phyloP scores from a whole-genome alignment of 225 moss, liverwort and hornwort species.

The Physcomitrium patens region DNA sequence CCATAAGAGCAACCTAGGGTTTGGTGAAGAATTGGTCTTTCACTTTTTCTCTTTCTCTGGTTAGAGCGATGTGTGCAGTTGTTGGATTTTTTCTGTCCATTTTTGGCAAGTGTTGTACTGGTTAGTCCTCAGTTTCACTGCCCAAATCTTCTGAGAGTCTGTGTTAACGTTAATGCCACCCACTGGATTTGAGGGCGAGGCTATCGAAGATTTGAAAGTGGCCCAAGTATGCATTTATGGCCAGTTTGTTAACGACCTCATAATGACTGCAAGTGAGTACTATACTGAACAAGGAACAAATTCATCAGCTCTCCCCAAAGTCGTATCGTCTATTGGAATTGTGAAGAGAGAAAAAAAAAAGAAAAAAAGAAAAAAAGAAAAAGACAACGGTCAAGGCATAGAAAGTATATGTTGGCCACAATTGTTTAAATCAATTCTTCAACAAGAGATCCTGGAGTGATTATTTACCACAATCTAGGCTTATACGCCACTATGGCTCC shows the following conservation, averaged over 20 bases:
- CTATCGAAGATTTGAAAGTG: no score
- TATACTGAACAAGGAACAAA: no score
- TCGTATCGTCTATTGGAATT: no score
- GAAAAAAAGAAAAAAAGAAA: no score
- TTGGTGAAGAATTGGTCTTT: not conserved
- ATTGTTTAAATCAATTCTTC: not conserved
- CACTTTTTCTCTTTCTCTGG: constrained; percentile 17
- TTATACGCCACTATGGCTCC: constrained; percentile 12
- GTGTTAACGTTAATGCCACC: no score
- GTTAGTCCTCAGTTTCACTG: not conserved
- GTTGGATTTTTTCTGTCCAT: constrained; percentile 10
- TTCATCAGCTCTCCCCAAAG: no score
- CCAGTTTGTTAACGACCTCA: no score
- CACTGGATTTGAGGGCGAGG: no score
- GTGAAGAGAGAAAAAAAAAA: no score
- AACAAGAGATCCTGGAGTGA: constrained; percentile 13
- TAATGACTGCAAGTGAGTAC: no score
- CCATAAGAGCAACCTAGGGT: not conserved
- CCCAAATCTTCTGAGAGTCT: no score
- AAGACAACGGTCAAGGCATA: not conserved
- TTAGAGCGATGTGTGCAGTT: constrained; percentile 21
- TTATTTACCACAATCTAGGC: constrained; percentile 7
- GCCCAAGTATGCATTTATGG: no score
- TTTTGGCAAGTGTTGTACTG: constrained; percentile 34
- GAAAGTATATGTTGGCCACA: not conserved